These are phyloP conservation scores for Nakazawaea sp. DNA, from an alignment of 805 yeast species.

Conservation along the genomic window DNA sequence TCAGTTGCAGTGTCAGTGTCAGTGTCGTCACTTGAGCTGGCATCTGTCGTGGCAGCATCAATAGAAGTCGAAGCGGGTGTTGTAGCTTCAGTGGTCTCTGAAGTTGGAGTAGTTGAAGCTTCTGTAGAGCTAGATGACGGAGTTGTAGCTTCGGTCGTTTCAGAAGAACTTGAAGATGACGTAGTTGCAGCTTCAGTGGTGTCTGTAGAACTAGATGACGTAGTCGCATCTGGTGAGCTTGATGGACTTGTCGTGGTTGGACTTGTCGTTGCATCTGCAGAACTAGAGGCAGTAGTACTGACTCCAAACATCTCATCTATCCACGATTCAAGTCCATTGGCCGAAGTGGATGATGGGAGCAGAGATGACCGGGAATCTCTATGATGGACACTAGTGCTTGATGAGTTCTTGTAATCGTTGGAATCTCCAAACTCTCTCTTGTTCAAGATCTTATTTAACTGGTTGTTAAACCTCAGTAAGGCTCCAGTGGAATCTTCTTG, in stretches of 20 bases:
- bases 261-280: background rate
- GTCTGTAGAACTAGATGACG: background rate
- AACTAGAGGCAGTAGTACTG: background rate
- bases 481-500: background rate
- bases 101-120: constrained; percentile 4
- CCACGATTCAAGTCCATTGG: too few relatives aligned
- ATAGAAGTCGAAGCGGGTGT: background rate
- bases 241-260: background rate
- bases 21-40: background rate
- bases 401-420: constrained; percentile 3
- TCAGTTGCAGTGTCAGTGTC: background rate
- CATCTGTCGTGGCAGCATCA: constrained; percentile 2
- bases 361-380: too few relatives aligned
- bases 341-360: too few relatives aligned
- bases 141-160: background rate
- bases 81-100: background rate
- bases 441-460: constrained; percentile 3
- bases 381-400: too few relatives aligned
- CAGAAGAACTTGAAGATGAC: background rate
- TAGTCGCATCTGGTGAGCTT: background rate
- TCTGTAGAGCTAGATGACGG: background rate
- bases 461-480: constrained; percentile 4
- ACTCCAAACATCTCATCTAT: too few relatives aligned
- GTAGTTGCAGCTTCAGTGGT: background rate
- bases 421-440: constrained; percentile 1